phyloP scores from a whole-genome alignment of 192 early-diverging fungal species.

The Podila epicladia region DNA sequence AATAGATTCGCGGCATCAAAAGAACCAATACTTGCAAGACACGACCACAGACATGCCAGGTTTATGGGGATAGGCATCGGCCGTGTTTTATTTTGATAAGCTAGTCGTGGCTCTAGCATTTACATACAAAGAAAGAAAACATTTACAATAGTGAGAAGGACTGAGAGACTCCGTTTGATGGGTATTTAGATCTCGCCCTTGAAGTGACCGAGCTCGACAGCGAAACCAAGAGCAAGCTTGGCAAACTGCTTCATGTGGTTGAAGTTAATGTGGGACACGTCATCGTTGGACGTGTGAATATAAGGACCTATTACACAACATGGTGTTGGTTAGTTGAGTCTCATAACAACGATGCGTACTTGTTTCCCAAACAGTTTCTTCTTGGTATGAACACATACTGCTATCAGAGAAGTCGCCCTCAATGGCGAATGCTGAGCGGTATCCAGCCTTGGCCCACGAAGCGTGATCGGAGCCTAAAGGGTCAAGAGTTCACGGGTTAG shows the following conservation, averaged over 20 bases:
- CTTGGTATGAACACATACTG: slow-evolving; percentile 48
- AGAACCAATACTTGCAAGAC: too few relatives aligned
- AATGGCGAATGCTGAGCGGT: slow-evolving; percentile 85
- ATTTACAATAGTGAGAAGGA: too few relatives aligned
- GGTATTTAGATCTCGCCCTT: slow-evolving; percentile 14
- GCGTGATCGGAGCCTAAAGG: slow-evolving; percentile 86
- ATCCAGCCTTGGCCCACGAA: slow-evolving; percentile 90
- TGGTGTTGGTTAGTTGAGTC: neutral
- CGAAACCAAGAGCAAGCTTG: slow-evolving; percentile 80
- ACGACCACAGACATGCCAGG: too few relatives aligned
- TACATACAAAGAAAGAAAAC: too few relatives aligned
- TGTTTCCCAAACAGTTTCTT: too few relatives aligned
- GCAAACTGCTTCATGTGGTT: slow-evolving; percentile 80
- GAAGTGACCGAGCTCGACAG: slow-evolving; percentile 77
- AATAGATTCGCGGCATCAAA: too few relatives aligned
- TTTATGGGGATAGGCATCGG: too few relatives aligned
- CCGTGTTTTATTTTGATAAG: too few relatives aligned
- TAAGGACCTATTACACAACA: slow-evolving; percentile 52
- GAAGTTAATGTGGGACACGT: slow-evolving; percentile 79
- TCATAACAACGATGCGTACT: too few relatives aligned
- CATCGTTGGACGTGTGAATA: slow-evolving; percentile 88
- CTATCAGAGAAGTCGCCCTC: slow-evolving; percentile 76
- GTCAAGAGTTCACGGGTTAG: slow-evolving; percentile 3
- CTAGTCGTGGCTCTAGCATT: too few relatives aligned
- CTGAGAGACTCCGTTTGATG: too few relatives aligned